Evolutionary conservation across 1,139 yeast species (phyloP), one percentile per base, ranked within the genome.

Genomic region (Meyerozyma carpophila): DNA sequence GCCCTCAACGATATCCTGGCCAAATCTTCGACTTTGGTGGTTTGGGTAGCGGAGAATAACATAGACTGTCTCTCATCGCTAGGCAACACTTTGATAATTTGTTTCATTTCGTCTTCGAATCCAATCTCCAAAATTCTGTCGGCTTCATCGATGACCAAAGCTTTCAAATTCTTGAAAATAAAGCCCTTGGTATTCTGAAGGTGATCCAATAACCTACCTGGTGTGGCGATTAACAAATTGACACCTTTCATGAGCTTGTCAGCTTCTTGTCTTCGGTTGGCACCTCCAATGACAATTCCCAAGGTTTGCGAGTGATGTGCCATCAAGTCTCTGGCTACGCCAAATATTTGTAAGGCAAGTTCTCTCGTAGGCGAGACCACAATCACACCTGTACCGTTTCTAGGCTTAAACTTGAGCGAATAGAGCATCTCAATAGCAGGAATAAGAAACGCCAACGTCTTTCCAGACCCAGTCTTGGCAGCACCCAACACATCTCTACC

Each of bases 381-480:
- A 52, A 88, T 79, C 36, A 85, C 93, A 62, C 96, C 96, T 13
- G 95, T 87, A 52, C 96, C 96, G 58, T 88, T 88, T 66, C 95
- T 77, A 42, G 96, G 96, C 67, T 88, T 89, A 73, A 88, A 89
- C 61, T 84, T 86, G 57, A 93, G 77, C 14, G 95, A 84, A 61
- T 91, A 87, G 46, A 93, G 73, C 70, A 90, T 71, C 68, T 93
- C 98, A 50, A 94, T 83, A 38, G 98, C 97, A 9, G 99, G 99
- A 47, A 93, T 77, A 56, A 94, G 73, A 58, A 94, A 93, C 5
- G 99, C 98, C 51, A 94, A 73, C 1, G 98, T 93, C 69, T 93
- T 93, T 63, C 98, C 98, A 1, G 97, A 90, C 40, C 98, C 98
- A 1, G 98, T 93, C 68, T 93, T 91, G 44, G 98, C 98, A 43